Conservation (phyloP, 805 yeast genomes). For the Zygoascus tannicola region DNA sequence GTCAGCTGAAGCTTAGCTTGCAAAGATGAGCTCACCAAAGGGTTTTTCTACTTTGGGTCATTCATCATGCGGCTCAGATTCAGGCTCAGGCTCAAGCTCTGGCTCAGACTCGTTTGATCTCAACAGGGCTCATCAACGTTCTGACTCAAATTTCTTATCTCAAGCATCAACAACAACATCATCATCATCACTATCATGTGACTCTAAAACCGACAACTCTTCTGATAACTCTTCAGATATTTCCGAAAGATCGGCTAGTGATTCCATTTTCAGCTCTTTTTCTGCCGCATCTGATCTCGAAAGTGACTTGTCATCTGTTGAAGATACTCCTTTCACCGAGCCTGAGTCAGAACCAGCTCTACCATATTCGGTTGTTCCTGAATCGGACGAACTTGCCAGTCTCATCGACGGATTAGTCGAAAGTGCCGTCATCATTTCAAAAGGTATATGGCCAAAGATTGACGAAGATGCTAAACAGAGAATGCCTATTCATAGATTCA, state of each 20-base stretch:
- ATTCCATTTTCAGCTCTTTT: background rate
- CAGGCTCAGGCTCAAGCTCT: background rate
- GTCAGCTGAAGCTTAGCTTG: too few relatives aligned
- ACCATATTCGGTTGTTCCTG: background rate
- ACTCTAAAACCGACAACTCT: too few relatives aligned
- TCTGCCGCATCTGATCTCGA: background rate
- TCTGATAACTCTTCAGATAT: too few relatives aligned
- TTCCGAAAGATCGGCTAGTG: background rate
- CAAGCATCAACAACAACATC: too few relatives aligned
- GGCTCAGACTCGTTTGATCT: background rate
- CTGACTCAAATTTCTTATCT: too few relatives aligned
- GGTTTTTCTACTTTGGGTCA: too few relatives aligned
- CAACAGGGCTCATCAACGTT: too few relatives aligned
- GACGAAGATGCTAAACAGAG: slow-evolving; percentile 9
- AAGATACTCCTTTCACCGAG: background rate
- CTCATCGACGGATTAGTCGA: slow-evolving; percentile 21
- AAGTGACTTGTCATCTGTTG: background rate
- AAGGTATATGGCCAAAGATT: slow-evolving; percentile 26
- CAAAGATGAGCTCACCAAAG: too few relatives aligned
- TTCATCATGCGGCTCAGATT: too few relatives aligned
- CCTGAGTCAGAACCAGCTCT: background rate
- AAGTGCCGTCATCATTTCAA: slow-evolving; percentile 23
- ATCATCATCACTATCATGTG: too few relatives aligned
- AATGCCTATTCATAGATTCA: slow-evolving; percentile 29
- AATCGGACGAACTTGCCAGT: background rate